phyloP scores from a whole-genome alignment of 1,284 basidiomycete species.

The Moesziomyces aphidis region DNA sequence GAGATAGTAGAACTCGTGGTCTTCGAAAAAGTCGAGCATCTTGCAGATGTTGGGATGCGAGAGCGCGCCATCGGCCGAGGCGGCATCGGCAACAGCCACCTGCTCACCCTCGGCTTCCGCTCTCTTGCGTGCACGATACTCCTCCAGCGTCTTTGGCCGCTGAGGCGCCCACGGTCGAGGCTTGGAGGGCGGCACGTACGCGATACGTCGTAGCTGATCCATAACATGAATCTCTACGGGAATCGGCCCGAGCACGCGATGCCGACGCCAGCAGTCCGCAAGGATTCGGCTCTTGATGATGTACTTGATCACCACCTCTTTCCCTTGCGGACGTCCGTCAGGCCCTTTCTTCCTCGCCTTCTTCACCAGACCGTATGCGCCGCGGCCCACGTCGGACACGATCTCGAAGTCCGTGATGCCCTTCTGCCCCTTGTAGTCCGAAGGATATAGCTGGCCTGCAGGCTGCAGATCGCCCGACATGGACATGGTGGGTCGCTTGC shows the following conservation, averaged over 20 bases:
- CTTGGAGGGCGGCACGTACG: slow-evolving; percentile 42
- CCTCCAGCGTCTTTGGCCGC: slow-evolving; percentile 37
- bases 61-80: slow-evolving; percentile 3
- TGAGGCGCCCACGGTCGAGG: slow-evolving; percentile 51
- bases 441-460: slow-evolving; percentile 10
- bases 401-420: slow-evolving; percentile 62
- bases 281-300: slow-evolving; percentile 98
- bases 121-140: slow-evolving; percentile 29
- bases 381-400: slow-evolving; percentile 73
- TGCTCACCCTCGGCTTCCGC: slow-evolving; percentile 21
- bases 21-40: slow-evolving; percentile 96
- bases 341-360: slow-evolving; percentile 81
- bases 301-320: slow-evolving; percentile 89
- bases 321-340: slow-evolving; percentile 73
- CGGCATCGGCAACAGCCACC: not conserved
- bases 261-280: slow-evolving; percentile 97
- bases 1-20: slow-evolving; percentile 95
- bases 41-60: slow-evolving; percentile 90
- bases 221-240: slow-evolving; percentile 99
- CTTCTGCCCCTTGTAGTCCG: slow-evolving; percentile 24
- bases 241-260: slow-evolving; percentile 92
- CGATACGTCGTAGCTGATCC: slow-evolving; percentile 82
- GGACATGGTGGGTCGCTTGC: slow-evolving; percentile 37
- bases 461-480: slow-evolving; percentile 14
- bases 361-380: slow-evolving; percentile 97